phyloP scores from a whole-genome alignment of 371 early-diverging fungal species.

The Mucor circinelloides region DNA sequence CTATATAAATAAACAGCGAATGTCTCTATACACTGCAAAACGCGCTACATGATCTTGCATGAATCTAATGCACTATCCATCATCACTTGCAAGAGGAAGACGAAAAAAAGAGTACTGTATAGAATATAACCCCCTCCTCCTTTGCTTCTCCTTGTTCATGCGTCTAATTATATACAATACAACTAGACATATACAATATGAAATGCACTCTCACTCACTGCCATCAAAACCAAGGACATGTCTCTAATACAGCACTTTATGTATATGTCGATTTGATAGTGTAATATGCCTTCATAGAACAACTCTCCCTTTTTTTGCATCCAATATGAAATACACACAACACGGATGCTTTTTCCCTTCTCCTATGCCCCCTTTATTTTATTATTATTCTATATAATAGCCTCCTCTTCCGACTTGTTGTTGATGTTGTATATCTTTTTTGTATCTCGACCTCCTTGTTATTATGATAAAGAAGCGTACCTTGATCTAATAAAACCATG shows the following conservation, averaged over 20 bases:
- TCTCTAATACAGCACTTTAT: not conserved
- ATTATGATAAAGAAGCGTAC: not conserved
- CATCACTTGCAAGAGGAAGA: not conserved
- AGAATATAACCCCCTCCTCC: too few relatives aligned
- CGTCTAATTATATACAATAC: too few relatives aligned
- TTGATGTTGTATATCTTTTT: not conserved
- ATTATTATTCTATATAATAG: not conserved
- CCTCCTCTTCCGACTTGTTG: not conserved
- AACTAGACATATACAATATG: not conserved
- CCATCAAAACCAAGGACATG: not conserved
- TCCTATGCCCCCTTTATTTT: too few relatives aligned
- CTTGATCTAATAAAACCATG: not conserved
- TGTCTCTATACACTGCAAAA: not conserved
- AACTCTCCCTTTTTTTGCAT: not conserved
- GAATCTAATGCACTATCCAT: not conserved
- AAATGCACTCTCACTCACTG: not conserved
- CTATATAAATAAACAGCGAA: not conserved
- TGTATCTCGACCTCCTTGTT: constrained; percentile 4
- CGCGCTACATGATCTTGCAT: not conserved
- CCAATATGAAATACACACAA: too few relatives aligned
- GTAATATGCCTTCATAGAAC: not conserved
- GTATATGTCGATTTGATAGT: not conserved
- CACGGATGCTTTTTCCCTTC: too few relatives aligned
- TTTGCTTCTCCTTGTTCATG: not conserved
- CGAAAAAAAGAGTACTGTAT: too few relatives aligned